Percentiles rank a stretch among this genome's conserved stretches.
Evolutionary conservation across 1,139 yeast genomes (phyloP).

Genomic region (Taiozyma sp.): DNA sequence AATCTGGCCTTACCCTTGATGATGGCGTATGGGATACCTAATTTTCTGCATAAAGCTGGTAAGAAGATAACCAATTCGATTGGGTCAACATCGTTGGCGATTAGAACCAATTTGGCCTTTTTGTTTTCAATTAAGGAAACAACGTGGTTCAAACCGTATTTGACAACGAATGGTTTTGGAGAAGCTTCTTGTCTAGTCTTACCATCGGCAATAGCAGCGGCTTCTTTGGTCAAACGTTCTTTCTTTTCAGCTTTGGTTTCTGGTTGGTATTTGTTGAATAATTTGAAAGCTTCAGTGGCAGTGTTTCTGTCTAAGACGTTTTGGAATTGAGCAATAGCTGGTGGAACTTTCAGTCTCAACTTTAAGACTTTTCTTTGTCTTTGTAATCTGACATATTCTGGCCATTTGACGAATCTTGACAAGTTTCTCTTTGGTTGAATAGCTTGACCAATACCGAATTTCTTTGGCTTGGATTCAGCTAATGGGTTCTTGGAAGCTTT

Average conservation of each 20-base stretch:
- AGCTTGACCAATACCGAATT: slow-evolving; percentile 94
- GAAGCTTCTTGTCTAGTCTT: slow-evolving; percentile 94
- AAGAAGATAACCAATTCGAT: slow-evolving; percentile 94
- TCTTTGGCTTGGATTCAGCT: slow-evolving; percentile 83
- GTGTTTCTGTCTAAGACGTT: slow-evolving; percentile 96
- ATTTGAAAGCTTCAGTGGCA: slow-evolving; percentile 93
- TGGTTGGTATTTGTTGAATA: slow-evolving; percentile 98
- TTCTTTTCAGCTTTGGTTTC: slow-evolving; percentile 96
- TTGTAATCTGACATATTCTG: slow-evolving; percentile 93
- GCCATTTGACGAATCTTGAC: slow-evolving; percentile 97
- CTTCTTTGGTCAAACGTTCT: slow-evolving; percentile 98
- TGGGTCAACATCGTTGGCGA: slow-evolving; percentile 99
- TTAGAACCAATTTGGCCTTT: slow-evolving; percentile 94
- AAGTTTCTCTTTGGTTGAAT: slow-evolving; percentile 95
- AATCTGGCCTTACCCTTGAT: slow-evolving; percentile 98
- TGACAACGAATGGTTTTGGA: slow-evolving; percentile 92
- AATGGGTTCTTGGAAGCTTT: slow-evolving; percentile 64
- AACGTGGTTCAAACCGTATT: slow-evolving; percentile 98
- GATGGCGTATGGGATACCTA: slow-evolving; percentile 85
- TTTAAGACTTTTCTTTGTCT: slow-evolving; percentile 96
- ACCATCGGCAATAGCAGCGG: slow-evolving; percentile 98
- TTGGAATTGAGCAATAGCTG: slow-evolving; percentile 95
- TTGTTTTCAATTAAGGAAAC: slow-evolving; percentile 95
- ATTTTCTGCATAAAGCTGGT: slow-evolving; percentile 97
- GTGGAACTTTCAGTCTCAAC: slow-evolving; percentile 97